Evolutionary conservation across 495 filamentous ascomycete species (phyloP), one percentile per base, ranked within the genome.

Genomic region (Penicillium silybi): DNA sequence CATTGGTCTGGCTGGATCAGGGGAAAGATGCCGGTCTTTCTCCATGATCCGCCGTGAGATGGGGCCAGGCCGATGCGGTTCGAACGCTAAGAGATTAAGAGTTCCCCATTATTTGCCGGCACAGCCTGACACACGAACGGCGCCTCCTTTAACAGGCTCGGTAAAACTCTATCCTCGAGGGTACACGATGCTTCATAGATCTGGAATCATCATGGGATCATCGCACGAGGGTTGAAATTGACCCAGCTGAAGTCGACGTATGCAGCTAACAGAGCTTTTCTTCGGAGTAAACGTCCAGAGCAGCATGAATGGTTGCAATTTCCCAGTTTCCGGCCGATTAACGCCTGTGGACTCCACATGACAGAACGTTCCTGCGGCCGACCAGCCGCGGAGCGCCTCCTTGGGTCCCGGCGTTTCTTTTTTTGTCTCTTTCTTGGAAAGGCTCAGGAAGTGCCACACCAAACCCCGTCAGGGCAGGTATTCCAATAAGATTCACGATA

Each of bases 41-140:
- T 61, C 60, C 60, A 65, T 57, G 52, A 59, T 62, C 52, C 49
- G 45, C 52, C 49, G 45, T 22, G 54, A 47, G 47, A 59, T 56
- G 59, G 59, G 59, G 56, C 59, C 41, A 54, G 48, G 52, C 48
- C 37, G 57, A 59, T 62, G 51, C 44, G 39, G 57, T 56, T 56
- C 55, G 32, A 53, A 61, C 61, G 57, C 60, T 61, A 63, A 61
- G 51, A 57, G 45, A 55, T 63, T 63, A 66, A 62, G 53, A 55
- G 41, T 56, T 45, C 47, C 45, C 56, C 56, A 57, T 57, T 17
- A 0, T 39, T 29, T 43, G 27, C 50, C 40, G 34, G 34, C 22
- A 38, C n/a, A 32, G 29, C 50, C 43, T 62, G 59, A 51, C 54
- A 54, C 34, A 42, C 37, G 47, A 52, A 58, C 51, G 50, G 58